Evolutionary conservation across 78 protist species (phyloP), one percentile per base, ranked within the genome.

Genomic region (Isochrysis galbana): DNA sequence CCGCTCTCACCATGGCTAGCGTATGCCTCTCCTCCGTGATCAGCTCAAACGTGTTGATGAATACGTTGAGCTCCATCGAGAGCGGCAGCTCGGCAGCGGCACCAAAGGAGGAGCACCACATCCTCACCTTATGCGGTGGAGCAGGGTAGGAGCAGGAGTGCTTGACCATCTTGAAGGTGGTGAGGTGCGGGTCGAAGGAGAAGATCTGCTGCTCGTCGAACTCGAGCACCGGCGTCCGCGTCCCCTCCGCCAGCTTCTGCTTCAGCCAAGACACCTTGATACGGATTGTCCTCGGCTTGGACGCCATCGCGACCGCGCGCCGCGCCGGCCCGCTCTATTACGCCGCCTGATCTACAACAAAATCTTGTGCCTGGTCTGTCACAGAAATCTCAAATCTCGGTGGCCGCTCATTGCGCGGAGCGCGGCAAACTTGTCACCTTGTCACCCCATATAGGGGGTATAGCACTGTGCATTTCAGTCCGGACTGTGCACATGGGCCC

Each of bases 31-130:
- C 80, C 80, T 70, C 80, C 25, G 80, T 70, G 80, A 70, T 70
- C 80, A 70, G 80, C 80, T 70, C 80, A 41, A 70, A 70, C 44
- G 80, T 70, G 80, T 70, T 70, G 80, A 70, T 70, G 80, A 70
- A 70, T 2, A 34, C 4, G 41, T 70, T 70, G 41, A 70, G 80
- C 61, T 70, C 80, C 80, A 70, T 70, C 80, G 80, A 36, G 32
- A 23, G 5, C 42, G 80, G 80, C 42, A 70, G 80, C 32, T 70
- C 41, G 39, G 80, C 21, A n/a, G n/a, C 22, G 45, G 80, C 80
- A 41, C 80, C 80, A n/a, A 70, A 22, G 29, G 80, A 70, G 29
- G 80, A 70, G 80, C 80, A 70, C 80, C 80, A 70, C 80, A 70
- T 70, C n/a, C 80, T 36, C 36, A 70, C 80, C 41, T 70, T 70